These are phyloP conservation scores for Mucor saturninus DNA, from an alignment of 371 early-diverging fungal genomes.

Conservation along the genomic window DNA sequence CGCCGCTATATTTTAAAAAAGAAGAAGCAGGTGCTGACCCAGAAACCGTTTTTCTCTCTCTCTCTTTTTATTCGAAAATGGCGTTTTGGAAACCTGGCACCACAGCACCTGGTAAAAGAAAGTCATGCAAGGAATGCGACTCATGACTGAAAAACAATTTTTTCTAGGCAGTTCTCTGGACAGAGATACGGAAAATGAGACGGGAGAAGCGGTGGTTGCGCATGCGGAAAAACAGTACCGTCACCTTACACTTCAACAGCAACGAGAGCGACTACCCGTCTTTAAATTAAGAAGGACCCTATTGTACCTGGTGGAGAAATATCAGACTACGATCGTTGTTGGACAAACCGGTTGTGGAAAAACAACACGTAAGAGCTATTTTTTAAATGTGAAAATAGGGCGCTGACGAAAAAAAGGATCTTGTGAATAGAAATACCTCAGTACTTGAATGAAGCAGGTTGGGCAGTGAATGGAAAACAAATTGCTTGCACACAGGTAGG, in stretches of 20 bases:
- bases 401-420: not conserved
- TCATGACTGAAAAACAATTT: no score
- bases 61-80: slow-evolving; percentile 31
- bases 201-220: slow-evolving; percentile 50
- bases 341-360: slow-evolving; percentile 70
- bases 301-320: slow-evolving; percentile 65
- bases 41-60: no score
- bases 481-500: slow-evolving; percentile 81
- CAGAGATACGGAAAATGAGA: slow-evolving; percentile 66
- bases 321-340: slow-evolving; percentile 73
- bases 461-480: slow-evolving; percentile 62
- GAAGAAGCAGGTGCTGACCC: no score
- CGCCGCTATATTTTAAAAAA: no score
- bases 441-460: slow-evolving; percentile 75
- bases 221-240: slow-evolving; percentile 52
- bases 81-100: slow-evolving; percentile 74
- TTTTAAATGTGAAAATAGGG: not conserved
- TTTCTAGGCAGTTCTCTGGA: slow-evolving; percentile 66
- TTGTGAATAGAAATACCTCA: slow-evolving; percentile 74
- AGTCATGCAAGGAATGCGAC: no score
- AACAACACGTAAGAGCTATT: slow-evolving; percentile 70
- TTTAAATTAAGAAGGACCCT: slow-evolving; percentile 61
- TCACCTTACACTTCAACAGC: slow-evolving; percentile 57
- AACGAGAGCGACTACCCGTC: slow-evolving; percentile 63
- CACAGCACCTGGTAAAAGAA: slow-evolving; percentile 60